A percentile compares a stretch with the other conserved stretches of the same genome.
These are phyloP conservation scores for Sarocladiaceae sp. DNA, from an alignment of 2,329 filamentous ascomycete species.

Conservation along the genomic window DNA sequence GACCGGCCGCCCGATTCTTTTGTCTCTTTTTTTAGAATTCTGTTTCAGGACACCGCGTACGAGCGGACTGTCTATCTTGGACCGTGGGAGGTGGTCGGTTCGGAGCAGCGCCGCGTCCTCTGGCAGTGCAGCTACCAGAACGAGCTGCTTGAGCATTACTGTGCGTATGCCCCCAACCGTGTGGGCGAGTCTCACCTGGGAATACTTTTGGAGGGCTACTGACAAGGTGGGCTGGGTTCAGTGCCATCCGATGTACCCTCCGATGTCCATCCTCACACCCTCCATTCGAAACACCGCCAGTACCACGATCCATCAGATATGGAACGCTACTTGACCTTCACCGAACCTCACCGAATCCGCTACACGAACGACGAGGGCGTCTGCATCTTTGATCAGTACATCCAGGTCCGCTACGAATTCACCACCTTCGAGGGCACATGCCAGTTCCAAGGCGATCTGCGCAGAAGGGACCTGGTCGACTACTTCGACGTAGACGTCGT, in stretches of 20 bases:
- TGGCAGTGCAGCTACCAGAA: slow-evolving; percentile 49
- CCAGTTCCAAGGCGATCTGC: slow-evolving; percentile 43
- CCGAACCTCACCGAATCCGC: slow-evolving; percentile 40
- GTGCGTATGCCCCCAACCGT: too few species aligned
- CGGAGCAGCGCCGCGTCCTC: slow-evolving; percentile 40
- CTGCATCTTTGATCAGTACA: slow-evolving; percentile 41
- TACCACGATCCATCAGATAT: slow-evolving; percentile 44
- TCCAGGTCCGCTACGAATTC: slow-evolving; percentile 45
- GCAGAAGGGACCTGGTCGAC: slow-evolving; percentile 40
- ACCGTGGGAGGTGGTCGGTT: slow-evolving; percentile 45
- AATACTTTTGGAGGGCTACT: background rate
- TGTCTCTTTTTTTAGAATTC: slow-evolving; percentile 29
- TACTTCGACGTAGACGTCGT: slow-evolving; percentile 47
- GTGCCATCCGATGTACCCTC: slow-evolving; percentile 39
- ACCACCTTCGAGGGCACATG: slow-evolving; percentile 40
- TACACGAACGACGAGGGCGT: slow-evolving; percentile 40
- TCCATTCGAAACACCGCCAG: slow-evolving; percentile 44
- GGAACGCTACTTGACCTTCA: slow-evolving; percentile 42
- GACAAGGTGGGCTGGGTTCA: too few species aligned
- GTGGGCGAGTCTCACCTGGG: background rate
- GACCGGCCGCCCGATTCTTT: slow-evolving; percentile 8
- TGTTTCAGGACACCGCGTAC: slow-evolving; percentile 43
- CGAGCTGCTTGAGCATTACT: slow-evolving; percentile 45
- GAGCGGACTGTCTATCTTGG: slow-evolving; percentile 46
- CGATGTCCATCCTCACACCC: slow-evolving; percentile 41